Conservation (phyloP, 257 asterid genomes). For the Przewalskia tangutica region DNA sequence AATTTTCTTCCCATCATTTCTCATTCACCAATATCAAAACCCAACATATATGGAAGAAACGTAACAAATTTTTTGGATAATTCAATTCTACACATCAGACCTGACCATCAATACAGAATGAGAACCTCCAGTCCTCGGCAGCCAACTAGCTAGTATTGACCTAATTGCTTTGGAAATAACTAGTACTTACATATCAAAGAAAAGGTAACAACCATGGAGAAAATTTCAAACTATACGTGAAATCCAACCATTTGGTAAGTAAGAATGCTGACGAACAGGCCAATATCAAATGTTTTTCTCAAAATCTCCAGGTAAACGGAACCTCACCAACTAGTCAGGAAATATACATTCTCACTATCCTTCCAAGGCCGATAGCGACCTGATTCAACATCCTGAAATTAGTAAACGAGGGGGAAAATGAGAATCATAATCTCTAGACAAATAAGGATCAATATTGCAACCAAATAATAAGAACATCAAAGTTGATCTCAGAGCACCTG, state of each 20-base stretch:
- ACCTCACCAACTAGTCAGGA: neutral
- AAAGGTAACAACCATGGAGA: neutral
- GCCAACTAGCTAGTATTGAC: neutral
- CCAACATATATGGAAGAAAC: neutral
- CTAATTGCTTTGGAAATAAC: neutral
- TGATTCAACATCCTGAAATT: neutral
- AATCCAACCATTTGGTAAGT: neutral
- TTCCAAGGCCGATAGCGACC: neutral
- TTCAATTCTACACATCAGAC: neutral
- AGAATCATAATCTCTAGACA: neutral
- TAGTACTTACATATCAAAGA: neutral
- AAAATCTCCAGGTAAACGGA: neutral
- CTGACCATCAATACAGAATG: neutral
- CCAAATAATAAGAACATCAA: neutral
- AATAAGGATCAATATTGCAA: neutral
- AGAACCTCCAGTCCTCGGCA: neutral
- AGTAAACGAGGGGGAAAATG: neutral
- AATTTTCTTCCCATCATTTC: no score
- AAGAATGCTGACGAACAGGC: neutral
- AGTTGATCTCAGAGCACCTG: neutral
- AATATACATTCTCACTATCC: neutral
- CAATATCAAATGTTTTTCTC: neutral
- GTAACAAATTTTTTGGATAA: neutral
- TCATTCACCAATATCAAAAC: no score
- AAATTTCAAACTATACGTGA: neutral